phyloP scores from a whole-genome alignment of 768 basidiomycete species.

The Macrolepiota albuminosa region DNA sequence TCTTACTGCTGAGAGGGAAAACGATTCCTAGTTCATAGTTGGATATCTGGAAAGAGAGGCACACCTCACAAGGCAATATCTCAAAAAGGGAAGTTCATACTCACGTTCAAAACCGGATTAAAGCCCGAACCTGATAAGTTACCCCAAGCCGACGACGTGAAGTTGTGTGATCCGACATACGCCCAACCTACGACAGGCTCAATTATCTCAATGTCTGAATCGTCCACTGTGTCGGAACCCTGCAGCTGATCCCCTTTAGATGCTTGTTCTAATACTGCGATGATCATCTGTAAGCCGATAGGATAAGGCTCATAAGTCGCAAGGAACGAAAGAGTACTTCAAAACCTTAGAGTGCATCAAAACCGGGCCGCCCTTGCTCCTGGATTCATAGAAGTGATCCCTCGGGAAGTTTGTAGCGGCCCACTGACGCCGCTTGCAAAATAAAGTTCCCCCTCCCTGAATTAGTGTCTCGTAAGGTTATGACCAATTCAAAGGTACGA shows the following conservation, averaged over 20 bases:
- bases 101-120: constrained; percentile 68
- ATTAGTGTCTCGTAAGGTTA: constrained; percentile 3
- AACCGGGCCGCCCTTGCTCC: constrained; percentile 72
- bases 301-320: not conserved
- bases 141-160: constrained; percentile 90
- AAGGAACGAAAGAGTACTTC: constrained; percentile 3
- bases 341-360: constrained; percentile 91
- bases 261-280: constrained; percentile 45
- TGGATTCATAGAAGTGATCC: constrained; percentile 71
- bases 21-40: constrained; percentile 90
- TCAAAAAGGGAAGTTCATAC: constrained; percentile 20
- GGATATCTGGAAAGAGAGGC: constrained; percentile 43
- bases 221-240: constrained; percentile 32
- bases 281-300: constrained; percentile 56
- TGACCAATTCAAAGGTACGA: constrained; percentile 4
- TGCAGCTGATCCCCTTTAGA: constrained; percentile 21
- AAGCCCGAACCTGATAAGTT: constrained; percentile 63
- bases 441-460: constrained; percentile 85
- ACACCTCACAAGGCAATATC: not conserved
- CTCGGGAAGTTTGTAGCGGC: constrained; percentile 63
- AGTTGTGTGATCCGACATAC: constrained; percentile 89
- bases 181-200: constrained; percentile 61
- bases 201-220: constrained; percentile 34
- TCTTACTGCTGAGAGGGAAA: constrained; percentile 57
- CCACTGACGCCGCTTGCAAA: constrained; percentile 75